Evolutionary conservation across 345 rosid genomes (phyloP).

Genomic region (Pugionium dolabratum): DNA sequence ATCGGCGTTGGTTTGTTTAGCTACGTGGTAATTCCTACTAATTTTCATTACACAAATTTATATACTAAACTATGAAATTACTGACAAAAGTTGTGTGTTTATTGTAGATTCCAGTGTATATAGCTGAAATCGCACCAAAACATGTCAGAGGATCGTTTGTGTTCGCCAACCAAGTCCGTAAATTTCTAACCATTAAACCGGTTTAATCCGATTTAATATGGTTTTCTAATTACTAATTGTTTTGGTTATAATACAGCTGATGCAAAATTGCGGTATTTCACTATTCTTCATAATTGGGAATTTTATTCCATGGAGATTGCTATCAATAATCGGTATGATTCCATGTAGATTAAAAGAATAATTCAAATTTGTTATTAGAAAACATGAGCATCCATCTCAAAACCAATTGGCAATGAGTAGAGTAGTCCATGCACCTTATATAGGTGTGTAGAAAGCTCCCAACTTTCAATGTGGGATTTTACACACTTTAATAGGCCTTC

Average conservation of each 20-base stretch:
- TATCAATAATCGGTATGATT: slow-evolving; percentile 41
- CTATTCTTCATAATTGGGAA: slow-evolving; percentile 41
- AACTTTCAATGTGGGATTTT: no score
- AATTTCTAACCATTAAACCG: neutral
- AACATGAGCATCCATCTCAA: no score
- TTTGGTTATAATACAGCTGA: slow-evolving; percentile 29
- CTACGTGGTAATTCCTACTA: slow-evolving; percentile 42
- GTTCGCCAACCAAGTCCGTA: slow-evolving; percentile 43
- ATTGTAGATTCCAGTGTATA: slow-evolving; percentile 41
- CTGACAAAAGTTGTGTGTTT: slow-evolving; percentile 3
- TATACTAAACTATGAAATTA: neutral
- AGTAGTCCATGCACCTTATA: no score
- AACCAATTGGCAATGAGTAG: no score
- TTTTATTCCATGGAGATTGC: slow-evolving; percentile 37
- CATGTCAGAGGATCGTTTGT: slow-evolving; percentile 49
- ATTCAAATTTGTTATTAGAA: neutral
- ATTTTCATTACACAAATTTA: neutral
- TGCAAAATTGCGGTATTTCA: slow-evolving; percentile 45
- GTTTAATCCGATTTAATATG: neutral
- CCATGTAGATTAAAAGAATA: neutral
- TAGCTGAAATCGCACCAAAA: slow-evolving; percentile 49
- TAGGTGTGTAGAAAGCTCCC: no score
- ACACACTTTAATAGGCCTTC: no score
- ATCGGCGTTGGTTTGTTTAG: slow-evolving; percentile 44
- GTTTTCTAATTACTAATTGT: no score